Evolutionary conservation across 257 asterid species (phyloP).

Genomic region (Solanum paucissectum): DNA sequence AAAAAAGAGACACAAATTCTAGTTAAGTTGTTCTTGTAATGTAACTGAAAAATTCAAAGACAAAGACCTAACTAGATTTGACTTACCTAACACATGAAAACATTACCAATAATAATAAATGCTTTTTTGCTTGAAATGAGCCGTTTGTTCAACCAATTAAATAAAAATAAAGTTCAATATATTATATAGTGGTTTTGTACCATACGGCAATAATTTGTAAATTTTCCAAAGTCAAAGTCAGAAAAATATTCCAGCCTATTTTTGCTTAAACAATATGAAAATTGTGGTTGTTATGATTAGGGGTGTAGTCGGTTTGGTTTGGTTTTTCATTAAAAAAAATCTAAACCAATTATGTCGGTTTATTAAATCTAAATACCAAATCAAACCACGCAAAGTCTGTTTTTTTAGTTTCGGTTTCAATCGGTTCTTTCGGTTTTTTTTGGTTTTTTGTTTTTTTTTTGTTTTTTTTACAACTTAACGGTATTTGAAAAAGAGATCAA

Average conservation of each 20-base stretch:
- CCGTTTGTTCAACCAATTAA: not conserved
- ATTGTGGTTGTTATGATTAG: not conserved
- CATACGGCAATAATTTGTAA: not conserved
- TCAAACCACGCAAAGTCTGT: too few species aligned
- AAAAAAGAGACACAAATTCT: not conserved
- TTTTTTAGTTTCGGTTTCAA: too few species aligned
- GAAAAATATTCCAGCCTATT: not conserved
- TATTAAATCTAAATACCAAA: too few species aligned
- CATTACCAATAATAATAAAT: not conserved
- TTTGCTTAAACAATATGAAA: not conserved
- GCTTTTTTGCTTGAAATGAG: not conserved
- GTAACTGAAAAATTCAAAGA: conserved; percentile 9
- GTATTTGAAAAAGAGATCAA: too few species aligned
- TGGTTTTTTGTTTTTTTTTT: too few species aligned
- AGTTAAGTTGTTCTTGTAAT: not conserved
- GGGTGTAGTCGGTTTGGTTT: too few species aligned
- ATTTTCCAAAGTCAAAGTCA: not conserved
- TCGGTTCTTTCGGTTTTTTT: too few species aligned
- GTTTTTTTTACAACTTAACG: too few species aligned
- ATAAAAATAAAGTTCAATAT: not conserved
- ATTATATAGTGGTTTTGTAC: not conserved
- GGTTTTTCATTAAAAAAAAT: too few species aligned
- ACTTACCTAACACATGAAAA: conserved; percentile 4
- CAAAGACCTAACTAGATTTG: conserved; percentile 6
- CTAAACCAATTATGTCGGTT: too few species aligned